Conservation (phyloP, 2,329 filamentous ascomycete species). For the Colletotrichum destructivum region DNA sequence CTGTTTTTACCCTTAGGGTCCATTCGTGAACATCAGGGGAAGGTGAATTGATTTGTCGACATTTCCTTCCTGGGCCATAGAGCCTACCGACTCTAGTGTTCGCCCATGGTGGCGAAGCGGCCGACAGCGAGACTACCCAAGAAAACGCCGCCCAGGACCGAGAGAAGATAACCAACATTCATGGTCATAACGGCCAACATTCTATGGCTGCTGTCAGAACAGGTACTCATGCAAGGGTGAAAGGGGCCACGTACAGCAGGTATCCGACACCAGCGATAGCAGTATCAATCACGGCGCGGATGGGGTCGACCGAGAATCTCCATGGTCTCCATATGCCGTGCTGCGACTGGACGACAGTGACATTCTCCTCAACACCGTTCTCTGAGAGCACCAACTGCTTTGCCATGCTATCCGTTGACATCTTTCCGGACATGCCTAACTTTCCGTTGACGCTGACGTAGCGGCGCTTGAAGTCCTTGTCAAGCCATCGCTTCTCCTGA, state of each 20-base stretch:
- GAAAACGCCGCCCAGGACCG: slow-evolving; percentile 84
- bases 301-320: slow-evolving; percentile 84
- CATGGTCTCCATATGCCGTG: slow-evolving; percentile 75
- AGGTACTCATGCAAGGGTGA: not conserved
- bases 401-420: slow-evolving; percentile 71
- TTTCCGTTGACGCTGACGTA: slow-evolving; percentile 82
- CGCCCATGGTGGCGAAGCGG: slow-evolving; percentile 70
- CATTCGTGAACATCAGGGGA: not conserved
- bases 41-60: not conserved
- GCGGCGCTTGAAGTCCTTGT: slow-evolving; percentile 79
- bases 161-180: slow-evolving; percentile 88
- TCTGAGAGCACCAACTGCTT: slow-evolving; percentile 79
- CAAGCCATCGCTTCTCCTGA: slow-evolving; percentile 76
- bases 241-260: slow-evolving; percentile 77
- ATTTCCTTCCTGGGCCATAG: not conserved
- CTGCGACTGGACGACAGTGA: slow-evolving; percentile 78
- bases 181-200: slow-evolving; percentile 95
- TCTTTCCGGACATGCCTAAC: slow-evolving; percentile 70
- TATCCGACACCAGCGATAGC: slow-evolving; percentile 85
- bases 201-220: slow-evolving; percentile 59
- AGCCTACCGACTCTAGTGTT: slow-evolving; percentile 58
- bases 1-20: not conserved
- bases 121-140: slow-evolving; percentile 88
- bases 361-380: slow-evolving; percentile 86
- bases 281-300: slow-evolving; percentile 79